Evolutionary conservation across 1,284 basidiomycete species (phyloP).

Genomic region (Takashimella tepidaria): DNA sequence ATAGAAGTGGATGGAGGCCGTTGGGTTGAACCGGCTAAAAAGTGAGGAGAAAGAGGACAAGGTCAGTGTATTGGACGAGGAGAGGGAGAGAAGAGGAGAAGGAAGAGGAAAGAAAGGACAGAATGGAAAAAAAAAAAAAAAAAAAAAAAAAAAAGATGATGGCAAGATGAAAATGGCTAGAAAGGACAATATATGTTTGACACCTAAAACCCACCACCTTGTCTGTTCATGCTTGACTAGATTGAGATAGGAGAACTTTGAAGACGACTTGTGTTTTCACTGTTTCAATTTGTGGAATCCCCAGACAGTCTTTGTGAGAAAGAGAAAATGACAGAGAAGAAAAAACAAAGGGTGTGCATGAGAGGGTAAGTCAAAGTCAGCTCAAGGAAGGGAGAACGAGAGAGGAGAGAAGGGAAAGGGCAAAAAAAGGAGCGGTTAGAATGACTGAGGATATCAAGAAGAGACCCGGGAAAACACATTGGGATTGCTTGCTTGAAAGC

Average conservation of each 20-base stretch:
- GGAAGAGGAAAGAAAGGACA: background rate
- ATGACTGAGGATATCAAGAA: too few relatives aligned
- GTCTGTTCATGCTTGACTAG: slow-evolving; percentile 13
- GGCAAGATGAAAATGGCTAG: background rate
- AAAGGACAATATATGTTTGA: too few relatives aligned
- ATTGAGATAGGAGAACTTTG: background rate
- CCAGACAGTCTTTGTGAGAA: too few relatives aligned
- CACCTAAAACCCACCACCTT: slow-evolving; percentile 11
- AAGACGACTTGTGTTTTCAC: too few relatives aligned
- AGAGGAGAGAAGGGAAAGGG: background rate
- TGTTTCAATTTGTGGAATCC: too few relatives aligned
- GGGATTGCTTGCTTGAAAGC: too few relatives aligned
- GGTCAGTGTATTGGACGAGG: background rate
- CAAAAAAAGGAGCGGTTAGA: too few relatives aligned
- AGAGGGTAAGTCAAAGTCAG: background rate
- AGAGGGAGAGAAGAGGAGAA: background rate
- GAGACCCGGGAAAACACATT: too few relatives aligned
- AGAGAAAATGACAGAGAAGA: too few relatives aligned
- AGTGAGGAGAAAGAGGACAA: background rate
- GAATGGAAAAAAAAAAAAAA: background rate
- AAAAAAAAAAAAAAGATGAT: background rate
- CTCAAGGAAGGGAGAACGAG: background rate
- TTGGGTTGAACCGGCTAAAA: background rate
- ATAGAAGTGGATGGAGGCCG: background rate
- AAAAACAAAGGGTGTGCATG: too few relatives aligned